Conservation (phyloP, 805 yeast species). For the Debaryomyces castellii region DNA sequence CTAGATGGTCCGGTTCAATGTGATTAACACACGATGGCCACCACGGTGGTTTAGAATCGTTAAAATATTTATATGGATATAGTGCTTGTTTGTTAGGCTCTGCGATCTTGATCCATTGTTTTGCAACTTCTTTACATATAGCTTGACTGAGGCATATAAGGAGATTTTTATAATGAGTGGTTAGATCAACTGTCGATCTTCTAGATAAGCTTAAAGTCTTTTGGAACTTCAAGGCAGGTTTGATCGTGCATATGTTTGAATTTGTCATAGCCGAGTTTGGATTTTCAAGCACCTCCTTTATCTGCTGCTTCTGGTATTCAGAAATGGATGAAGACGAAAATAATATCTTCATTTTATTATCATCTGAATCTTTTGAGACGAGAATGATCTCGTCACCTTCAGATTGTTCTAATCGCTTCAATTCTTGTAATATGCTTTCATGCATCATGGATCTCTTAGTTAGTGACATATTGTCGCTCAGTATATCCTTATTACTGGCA, state of each 20-base stretch:
- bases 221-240: slow-evolving; percentile 9
- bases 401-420: not conserved
- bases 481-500: no score
- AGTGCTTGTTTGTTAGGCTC: slow-evolving; percentile 68
- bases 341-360: not conserved
- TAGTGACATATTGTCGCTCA: not conserved
- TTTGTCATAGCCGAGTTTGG: not conserved
- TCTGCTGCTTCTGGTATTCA: slow-evolving; percentile 1
- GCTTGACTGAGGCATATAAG: slow-evolving; percentile 21
- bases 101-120: slow-evolving; percentile 62
- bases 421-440: not conserved
- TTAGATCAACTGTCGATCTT: slow-evolving; percentile 5
- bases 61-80: slow-evolving; percentile 60
- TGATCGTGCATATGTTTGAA: slow-evolving; percentile 8
- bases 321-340: not conserved
- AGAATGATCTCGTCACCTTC: not conserved
- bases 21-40: slow-evolving; percentile 66
- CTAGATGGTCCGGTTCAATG: slow-evolving; percentile 72
- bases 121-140: slow-evolving; percentile 59
- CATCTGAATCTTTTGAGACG: not conserved
- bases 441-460: not conserved
- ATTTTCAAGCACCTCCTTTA: slow-evolving; percentile 2
- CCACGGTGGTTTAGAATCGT: slow-evolving; percentile 58
- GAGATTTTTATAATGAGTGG: slow-evolving; percentile 15
- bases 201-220: slow-evolving; percentile 3